Evolutionary conservation across 345 rosid genomes (phyloP).

Genomic region (Hypericum androsaemum): DNA sequence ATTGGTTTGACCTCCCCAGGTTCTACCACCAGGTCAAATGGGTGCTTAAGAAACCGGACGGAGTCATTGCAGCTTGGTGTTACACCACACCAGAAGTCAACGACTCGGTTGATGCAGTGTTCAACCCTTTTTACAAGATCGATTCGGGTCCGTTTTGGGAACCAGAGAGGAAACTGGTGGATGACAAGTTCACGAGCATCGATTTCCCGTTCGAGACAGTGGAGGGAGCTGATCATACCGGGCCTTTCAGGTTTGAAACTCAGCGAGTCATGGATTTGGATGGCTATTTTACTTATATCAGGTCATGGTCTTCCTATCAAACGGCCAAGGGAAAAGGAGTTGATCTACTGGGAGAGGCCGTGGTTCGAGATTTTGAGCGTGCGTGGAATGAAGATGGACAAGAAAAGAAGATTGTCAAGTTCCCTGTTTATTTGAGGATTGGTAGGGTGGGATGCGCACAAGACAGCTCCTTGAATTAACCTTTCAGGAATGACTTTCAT

Average conservation of each 20-base stretch:
- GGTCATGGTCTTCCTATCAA: slow-evolving; percentile 64
- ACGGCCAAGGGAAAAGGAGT: slow-evolving; percentile 54
- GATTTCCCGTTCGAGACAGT: slow-evolving; percentile 68
- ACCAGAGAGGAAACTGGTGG: slow-evolving; percentile 44
- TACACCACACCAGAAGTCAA: slow-evolving; percentile 58
- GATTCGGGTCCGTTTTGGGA: slow-evolving; percentile 48
- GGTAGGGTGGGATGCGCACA: slow-evolving; percentile 37
- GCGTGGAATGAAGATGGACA: slow-evolving; percentile 49
- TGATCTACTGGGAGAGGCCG: slow-evolving; percentile 42
- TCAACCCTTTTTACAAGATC: slow-evolving; percentile 34
- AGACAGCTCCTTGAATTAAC: too few relatives aligned
- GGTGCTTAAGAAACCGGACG: slow-evolving; percentile 65
- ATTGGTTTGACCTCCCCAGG: slow-evolving; percentile 53
- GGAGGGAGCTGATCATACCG: slow-evolving; percentile 35
- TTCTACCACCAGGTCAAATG: slow-evolving; percentile 54
- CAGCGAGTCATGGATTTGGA: slow-evolving; percentile 51
- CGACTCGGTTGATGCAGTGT: slow-evolving; percentile 37
- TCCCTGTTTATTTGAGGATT: slow-evolving; percentile 53
- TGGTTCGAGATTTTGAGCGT: slow-evolving; percentile 27
- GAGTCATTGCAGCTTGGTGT: slow-evolving; percentile 79
- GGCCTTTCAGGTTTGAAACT: slow-evolving; percentile 43
- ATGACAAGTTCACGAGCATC: slow-evolving; percentile 37
- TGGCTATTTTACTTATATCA: slow-evolving; percentile 41
- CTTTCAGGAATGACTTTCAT: too few relatives aligned
- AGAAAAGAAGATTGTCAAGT: slow-evolving; percentile 31